Conservation (phyloP, 164 flowering plant species). For the Houttuynia cordata region DNA sequence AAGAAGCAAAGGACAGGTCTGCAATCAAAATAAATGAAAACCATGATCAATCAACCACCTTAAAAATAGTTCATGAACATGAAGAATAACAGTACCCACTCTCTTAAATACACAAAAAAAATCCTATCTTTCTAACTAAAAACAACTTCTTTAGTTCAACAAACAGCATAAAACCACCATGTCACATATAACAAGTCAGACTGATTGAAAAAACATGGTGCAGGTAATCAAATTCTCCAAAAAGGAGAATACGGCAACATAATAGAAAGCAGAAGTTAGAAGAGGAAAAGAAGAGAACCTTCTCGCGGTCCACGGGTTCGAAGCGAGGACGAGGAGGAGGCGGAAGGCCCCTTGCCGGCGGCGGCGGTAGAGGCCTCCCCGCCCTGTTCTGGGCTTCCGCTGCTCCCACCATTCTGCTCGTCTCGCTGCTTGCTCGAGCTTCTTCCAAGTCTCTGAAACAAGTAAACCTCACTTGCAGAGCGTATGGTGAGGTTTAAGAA, state of each 20-base stretch:
- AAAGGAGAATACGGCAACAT: background rate
- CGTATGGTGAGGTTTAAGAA: no score
- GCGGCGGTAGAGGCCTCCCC: slow-evolving; percentile 20
- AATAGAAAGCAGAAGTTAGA: background rate
- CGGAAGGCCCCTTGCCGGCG: slow-evolving; percentile 23
- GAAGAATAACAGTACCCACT: no score
- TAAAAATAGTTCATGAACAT: no score
- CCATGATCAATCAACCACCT: background rate
- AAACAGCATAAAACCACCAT: no score
- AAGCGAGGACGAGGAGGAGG: slow-evolving; percentile 37
- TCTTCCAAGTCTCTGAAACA: background rate
- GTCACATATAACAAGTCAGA: no score
- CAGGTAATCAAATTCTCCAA: no score
- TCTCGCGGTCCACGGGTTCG: slow-evolving; percentile 49
- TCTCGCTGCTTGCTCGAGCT: background rate
- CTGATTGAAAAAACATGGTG: no score
- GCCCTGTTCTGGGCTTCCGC: slow-evolving; percentile 19
- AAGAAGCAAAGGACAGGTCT: background rate
- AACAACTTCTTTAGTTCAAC: no score
- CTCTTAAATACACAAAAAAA: no score
- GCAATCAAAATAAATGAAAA: background rate
- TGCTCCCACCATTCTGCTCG: slow-evolving; percentile 20
- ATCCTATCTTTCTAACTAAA: no score
- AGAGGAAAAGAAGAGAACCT: slow-evolving; percentile 13
- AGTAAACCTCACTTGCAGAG: background rate